Evolutionary conservation across 2,329 filamentous ascomycete species (phyloP).

Genomic region (Colletotrichum chlorophyti): DNA sequence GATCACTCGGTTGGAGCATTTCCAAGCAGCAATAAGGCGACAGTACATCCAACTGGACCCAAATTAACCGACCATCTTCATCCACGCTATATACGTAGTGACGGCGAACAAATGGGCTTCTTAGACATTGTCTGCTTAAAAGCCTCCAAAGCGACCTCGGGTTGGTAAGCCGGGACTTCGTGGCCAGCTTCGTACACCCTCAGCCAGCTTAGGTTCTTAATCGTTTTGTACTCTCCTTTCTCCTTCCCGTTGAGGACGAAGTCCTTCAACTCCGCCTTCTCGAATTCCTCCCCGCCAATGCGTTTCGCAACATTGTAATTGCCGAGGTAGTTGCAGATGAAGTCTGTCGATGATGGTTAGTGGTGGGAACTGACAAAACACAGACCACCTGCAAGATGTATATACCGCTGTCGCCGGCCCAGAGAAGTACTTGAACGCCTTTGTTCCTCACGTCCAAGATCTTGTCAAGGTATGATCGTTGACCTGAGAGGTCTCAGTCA

Average conservation of each 20-base stretch:
- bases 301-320: slow-evolving; percentile 32
- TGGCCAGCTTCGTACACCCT: slow-evolving; percentile 54
- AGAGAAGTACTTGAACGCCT: slow-evolving; percentile 56
- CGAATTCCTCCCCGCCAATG: slow-evolving; percentile 50
- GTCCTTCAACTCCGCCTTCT: slow-evolving; percentile 30
- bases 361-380: background rate
- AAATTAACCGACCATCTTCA: too few relatives aligned
- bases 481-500: slow-evolving; percentile 33
- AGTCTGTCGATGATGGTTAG: slow-evolving; percentile 43
- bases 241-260: slow-evolving; percentile 57
- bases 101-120: slow-evolving; percentile 44
- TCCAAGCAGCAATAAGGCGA: too few relatives aligned
- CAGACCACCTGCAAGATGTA: background rate
- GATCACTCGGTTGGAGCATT: too few relatives aligned
- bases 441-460: slow-evolving; percentile 53
- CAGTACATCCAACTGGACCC: too few relatives aligned
- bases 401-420: slow-evolving; percentile 58
- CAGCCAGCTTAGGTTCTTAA: slow-evolving; percentile 56
- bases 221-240: slow-evolving; percentile 57
- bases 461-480: slow-evolving; percentile 50
- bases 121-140: slow-evolving; percentile 60
- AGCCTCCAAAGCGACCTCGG: slow-evolving; percentile 37
- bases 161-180: slow-evolving; percentile 35
- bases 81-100: too few relatives aligned
- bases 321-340: slow-evolving; percentile 66